Percentiles rank a stretch among this genome's conserved stretches.
These are phyloP conservation scores for Juglanconis sp. DNA, from an alignment of 2,329 filamentous ascomycete genomes.

Conservation along the genomic window DNA sequence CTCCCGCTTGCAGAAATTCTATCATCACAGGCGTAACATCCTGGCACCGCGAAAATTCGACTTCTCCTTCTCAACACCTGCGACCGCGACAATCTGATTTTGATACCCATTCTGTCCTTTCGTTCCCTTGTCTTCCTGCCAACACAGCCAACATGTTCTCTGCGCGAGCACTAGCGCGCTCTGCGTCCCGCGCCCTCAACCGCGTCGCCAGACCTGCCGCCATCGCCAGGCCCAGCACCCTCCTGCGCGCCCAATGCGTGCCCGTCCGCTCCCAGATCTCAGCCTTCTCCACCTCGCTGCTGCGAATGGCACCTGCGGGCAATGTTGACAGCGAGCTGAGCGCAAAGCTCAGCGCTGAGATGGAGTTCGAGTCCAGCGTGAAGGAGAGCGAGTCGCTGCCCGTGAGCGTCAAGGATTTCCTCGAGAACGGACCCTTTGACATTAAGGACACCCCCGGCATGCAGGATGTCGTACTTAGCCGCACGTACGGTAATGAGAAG, in stretches of 20 bases:
- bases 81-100: constrained; percentile 17
- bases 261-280: constrained; percentile 39
- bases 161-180: constrained; percentile 62
- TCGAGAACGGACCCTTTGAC: constrained; percentile 81
- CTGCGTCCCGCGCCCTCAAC: constrained; percentile 61
- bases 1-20: constrained; percentile 3
- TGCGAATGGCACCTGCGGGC: constrained; percentile 39
- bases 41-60: constrained; percentile 10
- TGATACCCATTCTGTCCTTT: constrained; percentile 18
- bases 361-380: constrained; percentile 79
- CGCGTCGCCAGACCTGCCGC: constrained; percentile 50
- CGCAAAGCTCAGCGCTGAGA: constrained; percentile 76
- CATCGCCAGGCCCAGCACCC: constrained; percentile 42
- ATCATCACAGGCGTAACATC: constrained; percentile 5
- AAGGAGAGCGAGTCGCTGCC: constrained; percentile 70
- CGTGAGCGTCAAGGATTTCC: constrained; percentile 78
- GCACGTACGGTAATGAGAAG: constrained; percentile 85
- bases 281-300: constrained; percentile 47
- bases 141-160: constrained; percentile 60
- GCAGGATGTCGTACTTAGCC: constrained; percentile 82
- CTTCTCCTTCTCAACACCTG: neutral
- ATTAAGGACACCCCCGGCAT: constrained; percentile 77
- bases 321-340: constrained; percentile 76
- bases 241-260: constrained; percentile 45
- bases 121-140: constrained; percentile 6